Percentiles rank a stretch among this genome's conserved stretches.
Conservation (phyloP, 441 rosid genomes). For the Pelargonium citronellum region DNA sequence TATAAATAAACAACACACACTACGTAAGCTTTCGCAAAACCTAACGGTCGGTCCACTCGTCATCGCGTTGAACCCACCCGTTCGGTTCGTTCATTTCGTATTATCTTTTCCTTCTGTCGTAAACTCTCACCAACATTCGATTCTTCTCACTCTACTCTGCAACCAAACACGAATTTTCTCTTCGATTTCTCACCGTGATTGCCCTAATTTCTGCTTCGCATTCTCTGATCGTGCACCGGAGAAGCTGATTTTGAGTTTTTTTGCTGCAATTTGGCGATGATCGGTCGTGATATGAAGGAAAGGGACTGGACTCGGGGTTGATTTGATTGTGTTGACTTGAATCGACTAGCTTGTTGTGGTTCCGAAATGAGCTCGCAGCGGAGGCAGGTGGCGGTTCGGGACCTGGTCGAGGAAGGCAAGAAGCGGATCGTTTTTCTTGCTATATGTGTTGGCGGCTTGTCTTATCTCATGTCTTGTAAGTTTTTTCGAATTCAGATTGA, state of each 20-base stretch:
- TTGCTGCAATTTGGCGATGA: not conserved
- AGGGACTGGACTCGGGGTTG: conserved; percentile 7
- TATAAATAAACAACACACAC: no score
- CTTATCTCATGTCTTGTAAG: conserved; percentile 89
- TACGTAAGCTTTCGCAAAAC: conserved; percentile 2
- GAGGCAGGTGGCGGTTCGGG: conserved; percentile 59
- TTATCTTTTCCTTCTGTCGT: not conserved
- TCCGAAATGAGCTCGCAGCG: conserved; percentile 47
- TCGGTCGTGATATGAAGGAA: conserved; percentile 8
- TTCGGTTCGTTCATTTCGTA: not conserved
- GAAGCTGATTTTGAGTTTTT: not conserved
- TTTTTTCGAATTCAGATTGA: conserved; percentile 12
- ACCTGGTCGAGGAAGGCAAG: conserved; percentile 92
- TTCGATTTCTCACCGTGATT: not conserved
- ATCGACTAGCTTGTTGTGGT: not conserved
- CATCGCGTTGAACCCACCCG: not conserved
- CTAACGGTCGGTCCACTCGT: not conserved
- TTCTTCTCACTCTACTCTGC: not conserved
- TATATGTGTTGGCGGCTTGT: conserved; percentile 85
- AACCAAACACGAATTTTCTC: not conserved
- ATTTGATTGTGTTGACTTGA: not conserved
- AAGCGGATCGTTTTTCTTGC: conserved; percentile 77
- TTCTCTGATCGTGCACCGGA: conserved; percentile 9
- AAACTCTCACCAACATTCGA: not conserved
- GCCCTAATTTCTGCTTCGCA: conserved; percentile 2